These are phyloP conservation scores for Lentinula edodes DNA, from an alignment of 768 basidiomycete genomes.

Conservation along the genomic window DNA sequence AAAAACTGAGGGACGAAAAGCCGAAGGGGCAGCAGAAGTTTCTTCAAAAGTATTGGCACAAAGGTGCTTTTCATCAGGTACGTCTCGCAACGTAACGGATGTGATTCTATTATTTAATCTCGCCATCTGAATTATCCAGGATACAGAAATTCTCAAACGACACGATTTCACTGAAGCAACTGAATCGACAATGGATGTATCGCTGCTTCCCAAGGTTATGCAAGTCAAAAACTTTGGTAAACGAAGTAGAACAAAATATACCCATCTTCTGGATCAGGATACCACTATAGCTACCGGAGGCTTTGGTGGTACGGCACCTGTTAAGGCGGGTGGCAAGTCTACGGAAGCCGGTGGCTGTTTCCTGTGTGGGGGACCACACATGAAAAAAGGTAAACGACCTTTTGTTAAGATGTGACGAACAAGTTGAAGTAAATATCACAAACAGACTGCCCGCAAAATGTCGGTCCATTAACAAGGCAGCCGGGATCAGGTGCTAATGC, in stretches of 20 bases:
- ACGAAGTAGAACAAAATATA: slow-evolving; percentile 91
- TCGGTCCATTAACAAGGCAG: slow-evolving; percentile 25
- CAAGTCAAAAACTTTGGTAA: slow-evolving; percentile 95
- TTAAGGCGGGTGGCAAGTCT: slow-evolving; percentile 51
- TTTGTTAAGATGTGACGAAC: background rate
- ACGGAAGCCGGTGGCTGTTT: slow-evolving; percentile 75
- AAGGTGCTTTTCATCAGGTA: slow-evolving; percentile 97
- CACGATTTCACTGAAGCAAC: slow-evolving; percentile 91
- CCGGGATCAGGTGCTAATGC: slow-evolving; percentile 28
- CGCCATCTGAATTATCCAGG: slow-evolving; percentile 35
- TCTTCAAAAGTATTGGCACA: slow-evolving; percentile 98
- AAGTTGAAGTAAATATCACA: background rate
- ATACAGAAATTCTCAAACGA: slow-evolving; percentile 76
- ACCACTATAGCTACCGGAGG: slow-evolving; percentile 64
- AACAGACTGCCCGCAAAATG: slow-evolving; percentile 49
- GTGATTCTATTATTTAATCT: background rate
- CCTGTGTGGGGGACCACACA: slow-evolving; percentile 88
- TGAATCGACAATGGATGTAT: slow-evolving; percentile 82
- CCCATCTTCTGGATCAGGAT: slow-evolving; percentile 92
- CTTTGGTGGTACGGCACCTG: slow-evolving; percentile 54
- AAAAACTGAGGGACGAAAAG: slow-evolving; percentile 79
- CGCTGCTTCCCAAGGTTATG: slow-evolving; percentile 90
- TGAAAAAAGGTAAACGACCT: slow-evolving; percentile 68
- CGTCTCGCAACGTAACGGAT: slow-evolving; percentile 14
- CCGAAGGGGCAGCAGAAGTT: slow-evolving; percentile 90